Percentiles rank a stretch among this genome's conserved stretches.
phyloP scores from a whole-genome alignment of 1,139 yeast genomes.

The Chernovozyma sophiae-reginae region DNA sequence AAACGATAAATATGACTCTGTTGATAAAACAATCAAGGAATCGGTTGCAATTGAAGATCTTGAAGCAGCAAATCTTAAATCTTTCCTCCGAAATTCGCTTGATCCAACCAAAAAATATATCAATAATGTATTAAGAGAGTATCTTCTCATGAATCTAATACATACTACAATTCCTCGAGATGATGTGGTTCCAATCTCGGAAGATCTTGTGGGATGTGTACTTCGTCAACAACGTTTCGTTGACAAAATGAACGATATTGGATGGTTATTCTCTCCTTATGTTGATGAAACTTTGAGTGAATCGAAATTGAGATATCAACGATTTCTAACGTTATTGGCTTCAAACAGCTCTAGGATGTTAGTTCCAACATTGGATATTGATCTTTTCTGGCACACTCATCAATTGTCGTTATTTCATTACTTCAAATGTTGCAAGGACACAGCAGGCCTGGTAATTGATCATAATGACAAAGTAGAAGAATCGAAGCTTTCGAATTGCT shows the following conservation, averaged over 20 bases:
- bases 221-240: slow-evolving; percentile 29
- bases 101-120: not conserved
- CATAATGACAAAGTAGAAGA: slow-evolving; percentile 15
- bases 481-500: slow-evolving; percentile 8
- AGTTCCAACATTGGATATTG: slow-evolving; percentile 38
- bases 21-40: not conserved
- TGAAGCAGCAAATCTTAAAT: not conserved
- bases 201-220: slow-evolving; percentile 30
- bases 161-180: slow-evolving; percentile 15
- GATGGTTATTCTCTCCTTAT: slow-evolving; percentile 25
- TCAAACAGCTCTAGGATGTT: slow-evolving; percentile 8
- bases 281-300: slow-evolving; percentile 18
- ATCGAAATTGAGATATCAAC: slow-evolving; percentile 20
- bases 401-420: slow-evolving; percentile 25
- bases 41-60: not conserved
- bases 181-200: slow-evolving; percentile 14
- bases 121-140: slow-evolving; percentile 11
- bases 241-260: slow-evolving; percentile 24
- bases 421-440: slow-evolving; percentile 15
- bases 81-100: not conserved
- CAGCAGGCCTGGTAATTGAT: slow-evolving; percentile 11
- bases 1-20: not conserved
- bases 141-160: slow-evolving; percentile 16
- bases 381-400: slow-evolving; percentile 40
- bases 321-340: slow-evolving; percentile 21